phyloP scores from a whole-genome alignment of 352 stramenopile species.

The Elongisporangium undulatum region DNA sequence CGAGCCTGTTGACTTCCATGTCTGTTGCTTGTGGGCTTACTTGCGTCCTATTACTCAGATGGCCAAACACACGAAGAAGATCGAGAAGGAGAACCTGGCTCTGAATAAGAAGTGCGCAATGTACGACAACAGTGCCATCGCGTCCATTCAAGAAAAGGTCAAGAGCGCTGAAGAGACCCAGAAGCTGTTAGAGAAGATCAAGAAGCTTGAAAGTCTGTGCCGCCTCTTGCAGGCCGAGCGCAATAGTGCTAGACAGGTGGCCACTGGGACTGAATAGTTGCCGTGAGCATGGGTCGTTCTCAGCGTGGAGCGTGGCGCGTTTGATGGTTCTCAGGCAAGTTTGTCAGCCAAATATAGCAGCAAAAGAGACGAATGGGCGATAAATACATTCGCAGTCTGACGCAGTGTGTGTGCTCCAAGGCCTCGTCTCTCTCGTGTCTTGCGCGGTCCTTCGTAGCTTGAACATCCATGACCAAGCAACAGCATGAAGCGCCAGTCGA shows the following conservation, averaged over 20 bases:
- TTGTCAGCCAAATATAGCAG: neutral
- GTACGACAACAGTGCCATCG: constrained; percentile 77
- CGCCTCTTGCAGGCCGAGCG: constrained; percentile 79
- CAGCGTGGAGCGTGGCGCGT: neutral
- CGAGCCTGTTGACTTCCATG: neutral
- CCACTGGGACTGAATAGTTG: neutral
- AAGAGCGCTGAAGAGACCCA: constrained; percentile 47
- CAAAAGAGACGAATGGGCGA: neutral
- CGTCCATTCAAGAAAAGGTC: constrained; percentile 72
- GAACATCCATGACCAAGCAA: neutral
- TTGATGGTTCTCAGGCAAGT: neutral
- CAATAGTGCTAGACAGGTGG: constrained; percentile 36
- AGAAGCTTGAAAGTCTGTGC: constrained; percentile 79
- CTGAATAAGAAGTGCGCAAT: constrained; percentile 79
- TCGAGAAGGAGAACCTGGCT: constrained; percentile 81
- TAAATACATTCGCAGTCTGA: neutral
- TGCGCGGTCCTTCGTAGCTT: neutral
- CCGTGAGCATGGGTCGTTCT: neutral
- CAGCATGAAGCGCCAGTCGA: neutral
- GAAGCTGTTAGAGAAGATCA: constrained; percentile 79
- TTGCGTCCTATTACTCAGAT: constrained; percentile 25
- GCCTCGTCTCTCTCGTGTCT: neutral
- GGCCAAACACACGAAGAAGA: constrained; percentile 81
- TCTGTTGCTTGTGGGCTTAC: neutral
- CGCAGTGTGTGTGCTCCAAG: neutral